These are phyloP conservation scores for Clarireedia paspali DNA, from an alignment of 2,329 filamentous ascomycete genomes.

Conservation along the genomic window DNA sequence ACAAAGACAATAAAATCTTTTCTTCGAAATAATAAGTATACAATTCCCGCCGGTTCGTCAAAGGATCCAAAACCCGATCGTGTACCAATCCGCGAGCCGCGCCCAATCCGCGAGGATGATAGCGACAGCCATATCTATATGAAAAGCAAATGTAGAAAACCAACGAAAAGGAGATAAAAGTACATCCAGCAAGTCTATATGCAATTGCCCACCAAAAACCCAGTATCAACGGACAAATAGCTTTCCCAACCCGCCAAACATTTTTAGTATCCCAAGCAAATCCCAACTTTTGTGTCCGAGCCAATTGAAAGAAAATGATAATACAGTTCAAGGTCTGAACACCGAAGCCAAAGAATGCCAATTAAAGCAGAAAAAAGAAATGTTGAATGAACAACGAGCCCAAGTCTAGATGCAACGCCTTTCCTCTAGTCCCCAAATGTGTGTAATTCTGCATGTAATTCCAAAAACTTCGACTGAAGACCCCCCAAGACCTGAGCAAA, in stretches of 20 bases:
- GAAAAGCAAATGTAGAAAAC: constrained; percentile 5
- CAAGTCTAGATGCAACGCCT: constrained; percentile 24
- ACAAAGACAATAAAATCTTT: constrained; percentile 9
- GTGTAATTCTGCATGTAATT: constrained; percentile 2
- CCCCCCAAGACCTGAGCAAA: not conserved
- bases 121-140: constrained; percentile 6
- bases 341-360: constrained; percentile 9
- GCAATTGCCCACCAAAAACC: constrained; percentile 4
- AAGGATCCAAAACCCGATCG: constrained; percentile 6
- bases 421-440: constrained; percentile 7
- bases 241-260: constrained; percentile 3
- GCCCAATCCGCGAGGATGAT: constrained; percentile 11
- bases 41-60: constrained; percentile 10
- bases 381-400: constrained; percentile 10
- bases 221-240: constrained; percentile 4
- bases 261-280: constrained; percentile 10
- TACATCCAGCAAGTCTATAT: constrained; percentile 11
- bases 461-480: constrained; percentile 6
- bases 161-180: constrained; percentile 3
- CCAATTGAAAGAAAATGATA: constrained; percentile 8
- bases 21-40: constrained; percentile 7
- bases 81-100: constrained; percentile 8
- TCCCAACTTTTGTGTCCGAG: constrained; percentile 11
- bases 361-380: constrained; percentile 7
- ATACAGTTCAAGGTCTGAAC: constrained; percentile 11